Evolutionary conservation across 495 filamentous ascomycete species (phyloP).

Genomic region (Tetracladium setigerum): DNA sequence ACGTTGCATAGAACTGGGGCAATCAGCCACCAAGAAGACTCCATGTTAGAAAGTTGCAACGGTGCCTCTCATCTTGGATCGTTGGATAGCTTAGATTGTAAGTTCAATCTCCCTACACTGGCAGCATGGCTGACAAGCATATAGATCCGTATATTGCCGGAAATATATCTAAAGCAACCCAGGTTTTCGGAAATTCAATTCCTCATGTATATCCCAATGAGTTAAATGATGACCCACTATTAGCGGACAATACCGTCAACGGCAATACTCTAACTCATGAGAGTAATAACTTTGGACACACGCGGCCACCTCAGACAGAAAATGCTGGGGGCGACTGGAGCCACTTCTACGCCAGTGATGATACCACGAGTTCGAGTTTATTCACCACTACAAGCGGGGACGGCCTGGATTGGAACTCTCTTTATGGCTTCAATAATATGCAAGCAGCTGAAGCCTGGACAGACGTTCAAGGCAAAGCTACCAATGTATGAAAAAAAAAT

Average conservation of each 20-base stretch:
- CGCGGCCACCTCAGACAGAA: neutral
- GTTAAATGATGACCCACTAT: no score
- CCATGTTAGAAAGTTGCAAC: constrained; percentile 2
- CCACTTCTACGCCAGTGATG: neutral
- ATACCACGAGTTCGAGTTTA: neutral
- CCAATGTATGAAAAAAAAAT: neutral
- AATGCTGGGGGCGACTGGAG: constrained; percentile 1
- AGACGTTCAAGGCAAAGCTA: neutral
- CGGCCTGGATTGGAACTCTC: constrained; percentile 2
- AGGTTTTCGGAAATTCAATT: constrained; percentile 2
- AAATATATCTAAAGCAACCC: neutral
- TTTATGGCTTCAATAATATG: constrained; percentile 1
- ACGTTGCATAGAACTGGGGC: neutral
- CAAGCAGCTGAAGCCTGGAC: neutral
- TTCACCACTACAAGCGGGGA: neutral
- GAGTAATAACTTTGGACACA: constrained; percentile 3
- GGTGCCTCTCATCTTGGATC: neutral
- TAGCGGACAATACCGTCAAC: neutral
- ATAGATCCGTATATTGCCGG: constrained; percentile 1
- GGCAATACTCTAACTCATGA: neutral
- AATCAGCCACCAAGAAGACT: constrained; percentile 4
- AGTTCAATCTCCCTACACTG: constrained; percentile 3
- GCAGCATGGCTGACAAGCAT: constrained; percentile 2
- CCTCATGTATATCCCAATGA: neutral
- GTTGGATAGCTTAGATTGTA: constrained; percentile 6